Conservation (phyloP, 306 rosid genomes). For the Amphicarpaea edgeworthii region DNA sequence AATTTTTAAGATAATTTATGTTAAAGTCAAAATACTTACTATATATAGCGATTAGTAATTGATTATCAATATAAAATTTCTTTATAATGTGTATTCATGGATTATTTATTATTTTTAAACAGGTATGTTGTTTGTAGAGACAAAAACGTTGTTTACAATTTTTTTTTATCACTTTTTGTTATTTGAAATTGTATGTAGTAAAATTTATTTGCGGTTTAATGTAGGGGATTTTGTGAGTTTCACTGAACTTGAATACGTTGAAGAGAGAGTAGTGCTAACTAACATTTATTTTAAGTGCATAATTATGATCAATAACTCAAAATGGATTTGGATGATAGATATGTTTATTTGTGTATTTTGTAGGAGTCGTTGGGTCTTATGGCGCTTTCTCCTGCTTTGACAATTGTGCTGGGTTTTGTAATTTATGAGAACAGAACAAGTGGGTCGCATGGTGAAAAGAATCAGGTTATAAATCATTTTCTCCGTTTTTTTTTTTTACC, state of each 20-base stretch:
- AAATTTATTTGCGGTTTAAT: not conserved
- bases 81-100: too few species aligned
- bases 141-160: not conserved
- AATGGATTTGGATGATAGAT: not conserved
- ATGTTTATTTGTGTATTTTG: constrained; percentile 2
- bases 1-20: not conserved
- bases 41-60: too few species aligned
- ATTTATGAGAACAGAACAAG: constrained; percentile 61
- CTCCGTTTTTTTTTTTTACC: not conserved
- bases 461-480: constrained; percentile 51
- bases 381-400: constrained; percentile 68
- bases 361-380: constrained; percentile 70
- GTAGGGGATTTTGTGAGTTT: not conserved
- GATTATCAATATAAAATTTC: too few species aligned
- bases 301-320: not conserved
- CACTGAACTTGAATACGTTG: not conserved
- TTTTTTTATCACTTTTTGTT: not conserved
- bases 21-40: too few species aligned
- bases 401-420: constrained; percentile 66
- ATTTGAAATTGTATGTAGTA: not conserved
- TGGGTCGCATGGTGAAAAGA: constrained; percentile 45
- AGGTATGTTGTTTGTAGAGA: not conserved
- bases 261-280: not conserved
- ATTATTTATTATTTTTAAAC: not conserved
- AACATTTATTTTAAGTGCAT: not conserved